These are phyloP conservation scores for Oxytropis ochrocephala DNA, from an alignment of 306 rosid species.

Conservation along the genomic window DNA sequence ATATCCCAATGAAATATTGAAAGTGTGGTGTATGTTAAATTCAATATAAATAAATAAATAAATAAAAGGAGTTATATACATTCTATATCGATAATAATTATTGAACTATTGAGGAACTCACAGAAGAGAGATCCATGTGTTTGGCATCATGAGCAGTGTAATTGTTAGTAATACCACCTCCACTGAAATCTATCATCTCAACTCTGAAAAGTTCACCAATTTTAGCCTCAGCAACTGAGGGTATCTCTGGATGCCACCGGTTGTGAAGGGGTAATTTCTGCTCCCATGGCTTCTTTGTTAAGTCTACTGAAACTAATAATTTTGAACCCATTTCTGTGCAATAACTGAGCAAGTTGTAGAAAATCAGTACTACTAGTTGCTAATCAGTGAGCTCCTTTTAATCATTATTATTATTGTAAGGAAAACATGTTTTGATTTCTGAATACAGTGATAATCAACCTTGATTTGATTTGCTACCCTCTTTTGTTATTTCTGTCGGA, in stretches of 20 bases:
- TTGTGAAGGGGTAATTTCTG: constrained; percentile 42
- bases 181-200: constrained; percentile 45
- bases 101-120: constrained; percentile 38
- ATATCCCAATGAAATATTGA: neutral
- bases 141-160: constrained; percentile 52
- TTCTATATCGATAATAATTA: too few relatives aligned
- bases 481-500: too few relatives aligned
- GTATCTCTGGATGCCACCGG: constrained; percentile 48
- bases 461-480: too few relatives aligned
- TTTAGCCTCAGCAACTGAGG: constrained; percentile 33
- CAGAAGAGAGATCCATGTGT: constrained; percentile 34
- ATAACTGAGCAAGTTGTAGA: neutral
- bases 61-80: too few relatives aligned
- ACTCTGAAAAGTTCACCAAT: constrained; percentile 28
- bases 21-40: neutral
- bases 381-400: too few relatives aligned
- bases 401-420: too few relatives aligned
- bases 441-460: too few relatives aligned
- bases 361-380: neutral
- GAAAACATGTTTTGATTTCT: too few relatives aligned
- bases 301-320: constrained; percentile 29
- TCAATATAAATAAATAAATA: too few relatives aligned
- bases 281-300: constrained; percentile 44
- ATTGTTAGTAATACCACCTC: constrained; percentile 41
- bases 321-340: constrained; percentile 27